Percentiles rank a stretch among this genome's conserved stretches.
Conservation (phyloP, 2,329 filamentous ascomycete species). For the Aspergillus fructus region DNA sequence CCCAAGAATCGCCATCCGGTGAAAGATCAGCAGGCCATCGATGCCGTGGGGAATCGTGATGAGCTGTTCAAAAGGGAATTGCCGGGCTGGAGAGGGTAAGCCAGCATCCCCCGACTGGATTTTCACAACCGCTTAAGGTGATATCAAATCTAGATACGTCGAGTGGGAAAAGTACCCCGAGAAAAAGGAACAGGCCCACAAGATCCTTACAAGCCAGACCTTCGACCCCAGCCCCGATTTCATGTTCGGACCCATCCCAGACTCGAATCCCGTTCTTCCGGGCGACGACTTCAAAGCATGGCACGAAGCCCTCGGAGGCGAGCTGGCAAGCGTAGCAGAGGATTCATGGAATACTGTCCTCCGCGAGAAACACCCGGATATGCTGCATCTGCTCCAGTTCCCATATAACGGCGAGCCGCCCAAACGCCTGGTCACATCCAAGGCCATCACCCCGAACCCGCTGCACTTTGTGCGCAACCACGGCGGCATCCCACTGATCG, state of each 20-base stretch:
- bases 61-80: not conserved
- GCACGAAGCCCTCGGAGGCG: not conserved
- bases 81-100: not conserved
- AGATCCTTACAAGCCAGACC: not conserved
- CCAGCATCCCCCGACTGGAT: not conserved
- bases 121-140: not conserved
- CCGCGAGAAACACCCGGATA: not conserved
- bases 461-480: conserved; percentile 72
- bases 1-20: not conserved
- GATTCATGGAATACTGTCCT: not conserved
- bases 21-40: not conserved
- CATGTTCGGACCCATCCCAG: not conserved
- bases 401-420: not conserved
- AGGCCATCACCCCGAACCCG: conserved; percentile 58
- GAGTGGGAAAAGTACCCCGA: not conserved
- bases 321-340: not conserved
- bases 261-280: not conserved
- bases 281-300: not conserved
- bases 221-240: not conserved
- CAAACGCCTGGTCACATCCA: not conserved
- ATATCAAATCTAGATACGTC: not conserved
- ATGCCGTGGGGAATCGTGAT: not conserved
- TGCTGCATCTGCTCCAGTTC: not conserved
- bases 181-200: not conserved
- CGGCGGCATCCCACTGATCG: conserved; percentile 67